These are phyloP conservation scores for Diophrys sp. DNA, from an alignment of 73 alveolate genomes.

Conservation along the genomic window DNA sequence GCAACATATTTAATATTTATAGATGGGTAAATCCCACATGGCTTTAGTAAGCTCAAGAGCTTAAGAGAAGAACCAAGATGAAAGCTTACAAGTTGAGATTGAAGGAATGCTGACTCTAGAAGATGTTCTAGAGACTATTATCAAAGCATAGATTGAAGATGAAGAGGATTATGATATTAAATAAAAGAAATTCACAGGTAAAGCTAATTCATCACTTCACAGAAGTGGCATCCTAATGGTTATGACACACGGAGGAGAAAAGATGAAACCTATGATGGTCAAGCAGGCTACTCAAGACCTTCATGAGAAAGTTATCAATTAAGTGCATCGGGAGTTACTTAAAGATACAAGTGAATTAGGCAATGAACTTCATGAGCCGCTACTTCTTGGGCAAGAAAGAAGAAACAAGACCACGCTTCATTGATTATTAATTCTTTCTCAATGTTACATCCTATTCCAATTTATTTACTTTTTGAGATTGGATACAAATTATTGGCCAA, in stretches of 20 bases:
- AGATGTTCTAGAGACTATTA: conserved; percentile 25
- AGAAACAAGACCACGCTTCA: too few relatives aligned
- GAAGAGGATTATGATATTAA: conserved; percentile 41
- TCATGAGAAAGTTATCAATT: background rate
- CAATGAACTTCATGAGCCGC: background rate
- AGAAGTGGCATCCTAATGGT: background rate
- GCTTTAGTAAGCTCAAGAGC: conserved; percentile 29
- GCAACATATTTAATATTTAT: conserved; percentile 21
- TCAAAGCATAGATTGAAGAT: conserved; percentile 22
- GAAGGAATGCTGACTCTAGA: conserved; percentile 38
- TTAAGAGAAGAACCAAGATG: conserved; percentile 8
- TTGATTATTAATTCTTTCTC: too few relatives aligned
- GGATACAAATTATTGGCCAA: too few relatives aligned
- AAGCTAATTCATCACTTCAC: background rate
- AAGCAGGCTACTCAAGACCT: background rate
- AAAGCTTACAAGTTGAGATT: conserved; percentile 5
- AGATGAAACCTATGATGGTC: background rate
- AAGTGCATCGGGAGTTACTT: background rate
- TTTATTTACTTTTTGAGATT: too few relatives aligned
- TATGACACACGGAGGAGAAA: background rate
- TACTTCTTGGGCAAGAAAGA: too few relatives aligned
- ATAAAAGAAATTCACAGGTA: conserved; percentile 21
- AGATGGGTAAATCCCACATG: conserved; percentile 51
- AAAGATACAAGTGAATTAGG: background rate
- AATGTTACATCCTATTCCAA: too few relatives aligned